Evolutionary conservation across 805 yeast species (phyloP).

Genomic region (Isabelozyma gotoi): DNA sequence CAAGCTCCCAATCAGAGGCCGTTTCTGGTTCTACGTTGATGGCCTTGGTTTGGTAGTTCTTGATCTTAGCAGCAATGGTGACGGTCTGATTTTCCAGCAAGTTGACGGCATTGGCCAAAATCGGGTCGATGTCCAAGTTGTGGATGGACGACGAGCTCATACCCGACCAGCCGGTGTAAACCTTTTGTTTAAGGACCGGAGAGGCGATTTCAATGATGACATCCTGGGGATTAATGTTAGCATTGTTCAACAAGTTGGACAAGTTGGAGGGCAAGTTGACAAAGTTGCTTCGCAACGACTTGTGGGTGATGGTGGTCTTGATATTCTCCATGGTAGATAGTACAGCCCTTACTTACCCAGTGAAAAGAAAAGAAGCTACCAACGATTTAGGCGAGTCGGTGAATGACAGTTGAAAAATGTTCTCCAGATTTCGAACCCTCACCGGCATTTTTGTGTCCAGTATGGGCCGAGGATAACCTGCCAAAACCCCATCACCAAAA

Average conservation of each 20-base stretch:
- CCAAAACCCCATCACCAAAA: no score
- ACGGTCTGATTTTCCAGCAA: slow-evolving; percentile 42
- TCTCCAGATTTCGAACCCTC: not conserved
- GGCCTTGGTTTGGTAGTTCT: slow-evolving; percentile 52
- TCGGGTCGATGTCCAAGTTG: slow-evolving; percentile 63
- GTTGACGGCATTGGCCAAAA: slow-evolving; percentile 54
- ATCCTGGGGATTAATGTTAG: slow-evolving; percentile 57
- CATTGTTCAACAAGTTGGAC: slow-evolving; percentile 45
- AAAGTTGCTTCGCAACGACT: slow-evolving; percentile 46
- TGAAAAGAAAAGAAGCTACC: no score
- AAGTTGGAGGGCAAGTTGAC: slow-evolving; percentile 54
- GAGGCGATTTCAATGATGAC: slow-evolving; percentile 48
- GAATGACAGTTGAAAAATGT: no score
- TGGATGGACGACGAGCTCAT: slow-evolving; percentile 34
- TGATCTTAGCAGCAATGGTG: slow-evolving; percentile 46
- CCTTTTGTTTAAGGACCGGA: slow-evolving; percentile 13
- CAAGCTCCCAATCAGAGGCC: slow-evolving; percentile 85
- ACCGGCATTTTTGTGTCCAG: not conserved
- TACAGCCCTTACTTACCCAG: no score
- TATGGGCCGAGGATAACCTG: not conserved
- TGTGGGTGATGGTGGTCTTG: slow-evolving; percentile 24
- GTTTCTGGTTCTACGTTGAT: slow-evolving; percentile 78
- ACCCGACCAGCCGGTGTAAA: slow-evolving; percentile 70
- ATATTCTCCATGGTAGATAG: slow-evolving; percentile 41
- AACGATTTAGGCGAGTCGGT: no score